These are phyloP conservation scores for Stentor coeruleus DNA, from an alignment of 73 alveolate species.

Conservation along the genomic window DNA sequence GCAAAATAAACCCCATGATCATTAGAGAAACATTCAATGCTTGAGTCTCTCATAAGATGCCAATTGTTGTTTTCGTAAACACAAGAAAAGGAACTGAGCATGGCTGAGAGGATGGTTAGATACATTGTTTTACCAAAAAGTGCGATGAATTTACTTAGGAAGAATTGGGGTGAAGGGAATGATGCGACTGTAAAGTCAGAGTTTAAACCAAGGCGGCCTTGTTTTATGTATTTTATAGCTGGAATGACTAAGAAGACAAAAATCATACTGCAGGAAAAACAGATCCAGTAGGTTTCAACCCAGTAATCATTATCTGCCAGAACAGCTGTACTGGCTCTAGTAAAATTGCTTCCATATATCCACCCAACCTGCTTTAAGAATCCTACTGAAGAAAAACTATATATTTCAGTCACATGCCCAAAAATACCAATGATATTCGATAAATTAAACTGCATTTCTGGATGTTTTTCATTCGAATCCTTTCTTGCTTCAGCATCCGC, in stretches of 20 bases:
- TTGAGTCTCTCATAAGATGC: neutral
- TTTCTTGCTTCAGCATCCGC: neutral
- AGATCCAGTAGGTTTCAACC: too few relatives aligned
- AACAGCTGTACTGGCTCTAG: too few relatives aligned
- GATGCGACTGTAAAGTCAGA: too few relatives aligned
- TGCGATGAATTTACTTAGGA: neutral
- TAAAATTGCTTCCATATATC: too few relatives aligned
- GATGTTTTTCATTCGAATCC: neutral
- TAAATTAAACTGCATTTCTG: neutral
- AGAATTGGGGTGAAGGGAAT: too few relatives aligned
- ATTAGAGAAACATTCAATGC: neutral
- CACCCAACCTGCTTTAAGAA: neutral
- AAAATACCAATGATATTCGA: neutral
- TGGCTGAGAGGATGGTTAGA: neutral
- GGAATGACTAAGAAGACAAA: too few relatives aligned
- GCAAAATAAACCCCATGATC: constrained; percentile 28
- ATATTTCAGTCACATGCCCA: neutral
- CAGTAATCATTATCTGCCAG: too few relatives aligned
- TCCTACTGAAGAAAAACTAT: neutral
- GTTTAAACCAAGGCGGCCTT: too few relatives aligned
- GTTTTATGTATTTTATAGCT: too few relatives aligned
- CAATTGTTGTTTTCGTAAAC: neutral
- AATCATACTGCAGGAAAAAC: too few relatives aligned
- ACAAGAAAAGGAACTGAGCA: neutral
- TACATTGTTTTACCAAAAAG: neutral